Evolutionary conservation across 306 rosid species (phyloP), one percentile per base, ranked within the genome.

Genomic region (Crotalaria pallida): DNA sequence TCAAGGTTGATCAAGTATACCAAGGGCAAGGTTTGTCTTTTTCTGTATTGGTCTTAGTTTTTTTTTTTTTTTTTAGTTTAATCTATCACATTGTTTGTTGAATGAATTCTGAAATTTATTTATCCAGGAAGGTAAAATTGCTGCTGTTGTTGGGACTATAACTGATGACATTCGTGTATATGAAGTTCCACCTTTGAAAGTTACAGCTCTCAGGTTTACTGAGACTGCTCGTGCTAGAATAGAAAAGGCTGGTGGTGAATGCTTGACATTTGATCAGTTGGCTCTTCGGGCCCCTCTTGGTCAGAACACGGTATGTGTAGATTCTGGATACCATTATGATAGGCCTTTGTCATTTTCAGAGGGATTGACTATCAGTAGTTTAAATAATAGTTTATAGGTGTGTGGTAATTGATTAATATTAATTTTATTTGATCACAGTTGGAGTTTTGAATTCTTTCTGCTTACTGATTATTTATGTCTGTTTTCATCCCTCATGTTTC

Each of bases 171-270:
- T 81, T 2, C 83, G 96, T 4, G 86, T 64, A 38, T 71, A 88
- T 78, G 96, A 91, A 58, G 96, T 91, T 72, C 97, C 96, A 4
- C 22, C 90, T 24, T 7, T 91, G 40, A 86, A 88, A 77, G 97
- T 91, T 31, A 82, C 92, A 0, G 90, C 97, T 57, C 82, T 91
- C 47, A 86, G 92, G 79, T 91, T 88, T 58, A 90, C 97, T 0
- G 97, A 88, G 85, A 91, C 92, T 0, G 97, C 96, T 2, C 82
- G 97, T 21, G 92, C 97, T 24, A 86, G 97, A 71, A 91, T 88
- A 4, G 94, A 86, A 49, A 90, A 86, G 78, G 94, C 94, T 0
- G 96, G 96, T 15, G 94, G 96, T 12, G 92, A 90, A 72, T 90
- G 96, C 75, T 76, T 88, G 80, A 90, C 96, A 0, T 90, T 90